Conservation (phyloP, 2,329 filamentous ascomycete genomes). For the Amauroascus niger region DNA sequence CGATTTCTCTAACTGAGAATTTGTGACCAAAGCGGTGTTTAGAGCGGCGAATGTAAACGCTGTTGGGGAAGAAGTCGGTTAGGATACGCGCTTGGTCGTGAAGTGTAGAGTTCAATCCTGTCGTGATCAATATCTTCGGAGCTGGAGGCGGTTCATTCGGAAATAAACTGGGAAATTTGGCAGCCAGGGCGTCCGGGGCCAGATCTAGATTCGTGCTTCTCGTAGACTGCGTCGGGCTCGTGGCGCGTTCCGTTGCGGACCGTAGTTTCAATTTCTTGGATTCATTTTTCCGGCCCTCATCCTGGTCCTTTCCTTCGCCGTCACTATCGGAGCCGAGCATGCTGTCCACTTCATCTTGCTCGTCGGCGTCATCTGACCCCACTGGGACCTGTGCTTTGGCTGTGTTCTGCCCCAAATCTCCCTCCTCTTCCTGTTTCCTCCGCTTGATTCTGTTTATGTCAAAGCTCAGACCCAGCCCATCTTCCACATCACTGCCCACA, state of each 20-base stretch:
- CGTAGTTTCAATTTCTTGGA: conserved; percentile 27
- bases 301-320: conserved; percentile 41
- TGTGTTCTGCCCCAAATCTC: conserved; percentile 25
- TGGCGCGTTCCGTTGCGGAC: conserved; percentile 41
- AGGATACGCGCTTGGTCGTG: conserved; percentile 74
- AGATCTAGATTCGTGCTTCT: conserved; percentile 51
- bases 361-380: conserved; percentile 43
- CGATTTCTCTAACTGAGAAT: conserved; percentile 85
- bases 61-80: conserved; percentile 70
- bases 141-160: conserved; percentile 42
- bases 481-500: conserved; percentile 45
- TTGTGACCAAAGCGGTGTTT: conserved; percentile 78
- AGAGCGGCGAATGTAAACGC: conserved; percentile 72
- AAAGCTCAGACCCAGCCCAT: conserved; percentile 39
- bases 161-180: conserved; percentile 54
- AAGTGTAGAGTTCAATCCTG: conserved; percentile 76
- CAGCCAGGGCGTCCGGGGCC: conserved; percentile 50
- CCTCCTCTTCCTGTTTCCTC: conserved; percentile 39
- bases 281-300: conserved; percentile 29
- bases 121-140: conserved; percentile 88
- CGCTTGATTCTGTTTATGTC: conserved; percentile 43
- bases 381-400: conserved; percentile 32
- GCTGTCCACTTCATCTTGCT: conserved; percentile 57
- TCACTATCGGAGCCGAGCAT: conserved; percentile 57
- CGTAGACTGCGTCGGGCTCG: conserved; percentile 47